Evolutionary conservation across 2,329 filamentous ascomycete genomes (phyloP), one percentile per base, ranked within the genome.

Genomic region (Pseudopyrenochaeta lycopersici): DNA sequence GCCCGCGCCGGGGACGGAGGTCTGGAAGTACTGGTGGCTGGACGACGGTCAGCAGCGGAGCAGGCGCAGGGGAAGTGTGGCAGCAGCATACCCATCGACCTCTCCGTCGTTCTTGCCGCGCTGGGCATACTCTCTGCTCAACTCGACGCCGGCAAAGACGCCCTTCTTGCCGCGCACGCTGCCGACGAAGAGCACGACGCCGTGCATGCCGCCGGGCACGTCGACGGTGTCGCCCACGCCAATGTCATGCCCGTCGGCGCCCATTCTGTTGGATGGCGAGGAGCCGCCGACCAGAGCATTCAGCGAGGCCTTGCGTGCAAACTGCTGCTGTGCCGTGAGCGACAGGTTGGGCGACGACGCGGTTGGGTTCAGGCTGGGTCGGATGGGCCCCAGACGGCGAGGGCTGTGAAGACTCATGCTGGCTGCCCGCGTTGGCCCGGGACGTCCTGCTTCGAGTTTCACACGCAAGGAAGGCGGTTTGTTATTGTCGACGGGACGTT

Each of bases 31-130:
- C 50, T 80, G 81, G 54, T 80, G 81, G 35, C 82, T 83, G 62
- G 49, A 46, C 23, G 2, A 41, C 18, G 36, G 46, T 63, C 31
- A 66, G 59, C 49, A 42, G 21, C 6, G 18, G 45, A 21, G 15
- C 32, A 30, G 18, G 31, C 30, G 21, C 20, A 21, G n/a, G 48
- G 27, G 18, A n/a, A 23, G 49, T 46, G 32, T 46, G 49, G 21
- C 20, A 17, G 4, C 21, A 15, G 71, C 86, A 77, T 83, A 94
- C 91, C 94, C 95, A 65, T 98, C 94, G 49, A 98, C 95, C 75
- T 97, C 93, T 60, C 95, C 95, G 68, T 86, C 96, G 72, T 99
- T 99, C 82, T 99, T 99, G 30, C 95, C 95, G 71, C 90, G 86
- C 46, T 83, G 77, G 30, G 92, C 90, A 79, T 89, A 96, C 63